Base-by-base conservation (phyloP, 164 flowering plant genomes). In the Vitis rotundifolia region DNA sequence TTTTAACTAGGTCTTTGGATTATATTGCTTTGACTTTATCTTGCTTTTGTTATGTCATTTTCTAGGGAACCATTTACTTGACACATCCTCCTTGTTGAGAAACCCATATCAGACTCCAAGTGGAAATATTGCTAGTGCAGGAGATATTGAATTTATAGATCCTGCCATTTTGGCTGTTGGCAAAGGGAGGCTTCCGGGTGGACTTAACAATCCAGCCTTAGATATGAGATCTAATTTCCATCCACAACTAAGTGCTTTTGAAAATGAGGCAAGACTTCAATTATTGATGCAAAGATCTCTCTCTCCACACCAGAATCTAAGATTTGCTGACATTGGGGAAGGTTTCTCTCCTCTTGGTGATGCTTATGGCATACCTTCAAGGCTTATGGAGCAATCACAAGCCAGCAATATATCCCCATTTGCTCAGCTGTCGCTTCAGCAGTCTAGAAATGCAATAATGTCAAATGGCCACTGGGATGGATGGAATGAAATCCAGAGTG, bases 161-260 rank as follows among this genome's bases (percentile, higher is more conserved):
- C 93, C 93, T 56, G 91, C 93, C 52, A 89, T 89, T 47, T 75
- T 89, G 77, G 98, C 97, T 14, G 96, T 95, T 76, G 96, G 96
- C 56, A 92, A 88, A 82, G 97, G 91, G 66, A 83, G 85, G 59
- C 82, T 80, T 62, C 89, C 88, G 7, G 70, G 77, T 71, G 85
- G 86, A 31, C 59, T 83, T 50, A 84, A 74, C 69, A 86, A 76
- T 59, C 54, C 82, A 9, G 78, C 80, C 26, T 68, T 87, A 29
- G 94, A 89, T 61, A 59, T 83, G 77, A 76, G 91, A 72, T 72
- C 86, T 44, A 77, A 67, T 63, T 85, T 71, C 16, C 69, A 83
- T 57, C 57, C 82, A 19, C 91, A 88, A 63, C 60, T 68, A 50
- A 71, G 59, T 69, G 61, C 79, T n/a, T 79, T 80, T 61, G 98